These are phyloP conservation scores for Pestalotiopsis sp. DNA, from an alignment of 2,329 filamentous ascomycete species.

Conservation along the genomic window DNA sequence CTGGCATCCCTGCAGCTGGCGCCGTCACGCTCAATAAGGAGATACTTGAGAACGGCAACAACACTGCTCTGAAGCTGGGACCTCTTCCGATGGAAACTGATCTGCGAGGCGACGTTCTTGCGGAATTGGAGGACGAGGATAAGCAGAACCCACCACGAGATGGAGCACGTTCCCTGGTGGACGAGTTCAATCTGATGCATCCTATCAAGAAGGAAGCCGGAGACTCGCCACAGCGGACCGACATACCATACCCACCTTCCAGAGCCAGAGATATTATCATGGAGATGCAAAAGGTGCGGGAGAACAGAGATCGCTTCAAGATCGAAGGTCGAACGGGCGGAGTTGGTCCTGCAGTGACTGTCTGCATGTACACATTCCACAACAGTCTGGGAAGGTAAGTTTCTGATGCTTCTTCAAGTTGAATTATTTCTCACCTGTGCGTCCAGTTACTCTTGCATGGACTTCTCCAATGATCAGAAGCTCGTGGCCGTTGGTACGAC, in stretches of 20 bases:
- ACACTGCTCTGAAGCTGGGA: constrained; percentile 71
- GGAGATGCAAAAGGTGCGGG: constrained; percentile 91
- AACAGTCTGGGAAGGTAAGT: constrained; percentile 88
- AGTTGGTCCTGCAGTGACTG: constrained; percentile 79
- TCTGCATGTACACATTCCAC: constrained; percentile 98
- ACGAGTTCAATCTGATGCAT: constrained; percentile 80
- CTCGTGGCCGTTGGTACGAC: constrained; percentile 87
- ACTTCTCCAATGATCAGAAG: constrained; percentile 89
- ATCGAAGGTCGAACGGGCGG: constrained; percentile 85
- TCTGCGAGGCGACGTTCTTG: constrained; percentile 81
- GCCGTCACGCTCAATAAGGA: constrained; percentile 57
- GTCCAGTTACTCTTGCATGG: constrained; percentile 80
- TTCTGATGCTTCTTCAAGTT: neutral
- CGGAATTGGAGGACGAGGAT: constrained; percentile 86
- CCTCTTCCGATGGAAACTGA: constrained; percentile 82
- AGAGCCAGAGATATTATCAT: constrained; percentile 88
- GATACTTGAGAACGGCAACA: constrained; percentile 57
- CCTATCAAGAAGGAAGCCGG: constrained; percentile 89
- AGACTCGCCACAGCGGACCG: constrained; percentile 76
- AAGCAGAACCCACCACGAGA: constrained; percentile 70
- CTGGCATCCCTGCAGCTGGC: constrained; percentile 60
- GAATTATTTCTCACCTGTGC: neutral
- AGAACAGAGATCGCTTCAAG: constrained; percentile 88
- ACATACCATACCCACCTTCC: constrained; percentile 85
- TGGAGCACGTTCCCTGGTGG: constrained; percentile 74